These are phyloP conservation scores for Cutaneotrichosporon dermatis DNA, from an alignment of 1,284 basidiomycete genomes.

Conservation along the genomic window DNA sequence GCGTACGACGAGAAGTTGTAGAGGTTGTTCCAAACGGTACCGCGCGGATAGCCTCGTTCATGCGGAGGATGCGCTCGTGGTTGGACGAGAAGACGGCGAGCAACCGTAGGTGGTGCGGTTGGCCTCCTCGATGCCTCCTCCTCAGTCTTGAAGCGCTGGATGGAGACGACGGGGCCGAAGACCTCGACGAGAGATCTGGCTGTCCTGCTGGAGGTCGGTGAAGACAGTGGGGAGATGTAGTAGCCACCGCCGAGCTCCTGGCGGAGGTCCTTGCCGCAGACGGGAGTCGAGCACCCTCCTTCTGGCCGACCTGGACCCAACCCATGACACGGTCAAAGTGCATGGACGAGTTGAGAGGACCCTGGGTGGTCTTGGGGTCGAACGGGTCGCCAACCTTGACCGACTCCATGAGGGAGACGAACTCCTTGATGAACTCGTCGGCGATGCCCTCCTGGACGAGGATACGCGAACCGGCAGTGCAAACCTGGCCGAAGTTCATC, in stretches of 20 bases:
- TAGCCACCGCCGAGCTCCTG: conserved; percentile 21
- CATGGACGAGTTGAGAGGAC: conserved; percentile 73
- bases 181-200: conserved; percentile 48
- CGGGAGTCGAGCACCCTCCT: conserved; percentile 75
- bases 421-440: conserved; percentile 67
- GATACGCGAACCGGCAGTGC: conserved; percentile 53
- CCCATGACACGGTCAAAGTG: conserved; percentile 85
- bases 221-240: conserved; percentile 44
- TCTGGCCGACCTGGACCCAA: conserved; percentile 82
- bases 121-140: conserved; percentile 61
- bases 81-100: conserved; percentile 86
- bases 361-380: conserved; percentile 66
- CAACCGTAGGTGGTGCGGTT: conserved; percentile 80
- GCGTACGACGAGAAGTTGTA: conserved; percentile 13
- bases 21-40: conserved; percentile 53
- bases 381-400: conserved; percentile 68
- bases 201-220: conserved; percentile 34
- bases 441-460: conserved; percentile 76
- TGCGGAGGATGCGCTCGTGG: conserved; percentile 76
- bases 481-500: conserved; percentile 17
- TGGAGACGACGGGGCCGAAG: conserved; percentile 52
- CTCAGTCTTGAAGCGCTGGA: conserved; percentile 49
- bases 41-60: conserved; percentile 77
- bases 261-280: conserved; percentile 61
- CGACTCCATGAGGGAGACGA: conserved; percentile 61